Conservation (phyloP, 2,329 filamentous ascomycete genomes). For the Calycina herbarum region DNA sequence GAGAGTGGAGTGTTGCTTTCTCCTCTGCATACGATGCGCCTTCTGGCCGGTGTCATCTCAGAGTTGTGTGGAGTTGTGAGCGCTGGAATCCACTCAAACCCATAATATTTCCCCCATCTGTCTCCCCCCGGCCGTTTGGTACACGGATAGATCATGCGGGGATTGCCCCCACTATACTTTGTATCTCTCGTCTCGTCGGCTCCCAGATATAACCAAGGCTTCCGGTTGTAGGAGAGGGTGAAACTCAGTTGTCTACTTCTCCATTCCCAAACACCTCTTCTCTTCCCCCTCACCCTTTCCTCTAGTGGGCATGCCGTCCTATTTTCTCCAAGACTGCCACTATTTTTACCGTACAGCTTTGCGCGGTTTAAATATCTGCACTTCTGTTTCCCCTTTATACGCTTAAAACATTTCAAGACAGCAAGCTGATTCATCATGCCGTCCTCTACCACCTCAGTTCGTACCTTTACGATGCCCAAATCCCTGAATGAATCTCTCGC, state of each 20-base stretch:
- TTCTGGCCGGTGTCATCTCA: conserved; percentile 29
- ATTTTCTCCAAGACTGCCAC: conserved; percentile 80
- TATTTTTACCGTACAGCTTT: conserved; percentile 91
- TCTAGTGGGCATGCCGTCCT: conserved; percentile 64
- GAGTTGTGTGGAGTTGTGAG: neutral
- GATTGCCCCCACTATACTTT: conserved; percentile 25
- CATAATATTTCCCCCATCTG: neutral
- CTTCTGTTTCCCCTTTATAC: conserved; percentile 74
- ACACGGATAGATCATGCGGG: conserved; percentile 27
- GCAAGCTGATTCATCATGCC: conserved; percentile 55
- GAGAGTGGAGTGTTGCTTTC: conserved; percentile 24
- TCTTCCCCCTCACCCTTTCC: neutral
- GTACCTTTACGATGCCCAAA: conserved; percentile 69
- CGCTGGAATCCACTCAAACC: too few species aligned
- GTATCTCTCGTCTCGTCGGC: conserved; percentile 8
- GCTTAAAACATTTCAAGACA: conserved; percentile 45
- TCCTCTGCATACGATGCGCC: conserved; percentile 25
- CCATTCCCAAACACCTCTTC: conserved; percentile 10
- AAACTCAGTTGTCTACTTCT: neutral
- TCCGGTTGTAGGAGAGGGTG: conserved; percentile 12
- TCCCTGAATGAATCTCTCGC: conserved; percentile 71
- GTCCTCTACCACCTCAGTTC: conserved; percentile 62
- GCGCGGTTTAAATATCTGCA: conserved; percentile 81
- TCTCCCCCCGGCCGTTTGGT: conserved; percentile 9
- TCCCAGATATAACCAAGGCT: conserved; percentile 32